Base-by-base conservation (phyloP, 2,329 filamentous ascomycete species). In the Aspergillus alliaceus region DNA sequence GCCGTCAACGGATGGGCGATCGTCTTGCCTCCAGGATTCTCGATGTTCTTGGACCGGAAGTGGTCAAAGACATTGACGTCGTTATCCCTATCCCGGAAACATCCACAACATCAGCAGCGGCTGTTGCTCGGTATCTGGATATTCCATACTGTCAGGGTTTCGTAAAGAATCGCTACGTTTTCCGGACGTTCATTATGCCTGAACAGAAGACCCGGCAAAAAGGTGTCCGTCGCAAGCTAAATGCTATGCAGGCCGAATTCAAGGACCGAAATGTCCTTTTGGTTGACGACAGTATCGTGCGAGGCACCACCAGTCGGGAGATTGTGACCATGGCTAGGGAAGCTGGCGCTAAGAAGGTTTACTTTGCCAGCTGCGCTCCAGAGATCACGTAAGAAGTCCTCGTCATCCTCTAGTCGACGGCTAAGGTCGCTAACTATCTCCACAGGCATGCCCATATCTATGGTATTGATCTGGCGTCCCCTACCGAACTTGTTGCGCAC, bases 271-370 rank as follows among this genome's bases (percentile, higher is more conserved):
- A 88, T 58, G 89, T 98, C 7, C 81, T 92, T 11, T 79, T 98
- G 0, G 90, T 97, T 1, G 93, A 97, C 66, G 93, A 97, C 76
- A 91, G 87, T 66, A 91, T 96, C 58, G 93, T 96, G 4, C 85
- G 93, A 35, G 93, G 92, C 50, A 96, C 90, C 0, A 96, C 91
- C 1, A 89, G 85, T 59, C 80, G 87, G 47, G 90, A 92, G 72
- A 93, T 92, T 60, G 88, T 93, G 29, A 82, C 79, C 56, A 96
- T 96, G 92, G 91, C 90, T 12, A 83, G 88, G 51, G 92, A 96
- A 77, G 88, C 89, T 11, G 90, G 90, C 22, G 93, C 93, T 1
- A 86, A 84, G 65, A 90, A 89, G 71, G 89, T 96, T 51, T 88
- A 92, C 67, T 90, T 97, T 67, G 89, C 88, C 51, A 90, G 86